Percentiles rank a stretch among this genome's conserved stretches.
Conservation (phyloP, 2,329 filamentous ascomycete genomes). For the Bipolaris oryzae region DNA sequence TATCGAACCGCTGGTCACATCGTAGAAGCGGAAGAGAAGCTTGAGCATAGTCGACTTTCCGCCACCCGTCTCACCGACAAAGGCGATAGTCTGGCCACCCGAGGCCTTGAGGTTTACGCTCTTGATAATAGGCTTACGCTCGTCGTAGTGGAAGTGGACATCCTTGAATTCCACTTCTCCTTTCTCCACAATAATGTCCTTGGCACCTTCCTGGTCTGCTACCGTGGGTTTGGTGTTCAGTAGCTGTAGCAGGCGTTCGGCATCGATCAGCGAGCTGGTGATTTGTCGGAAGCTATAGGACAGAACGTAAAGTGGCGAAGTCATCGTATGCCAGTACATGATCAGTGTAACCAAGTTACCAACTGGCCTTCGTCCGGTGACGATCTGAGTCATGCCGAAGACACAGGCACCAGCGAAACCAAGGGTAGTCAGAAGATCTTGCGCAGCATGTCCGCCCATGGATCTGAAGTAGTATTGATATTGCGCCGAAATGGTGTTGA, state of each 20-base stretch:
- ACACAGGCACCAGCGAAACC: conserved; percentile 58
- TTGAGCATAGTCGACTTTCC: conserved; percentile 69
- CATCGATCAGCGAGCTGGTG: conserved; percentile 64
- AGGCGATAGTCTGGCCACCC: conserved; percentile 62
- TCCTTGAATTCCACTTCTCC: conserved; percentile 62
- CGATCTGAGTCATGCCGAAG: conserved; percentile 61
- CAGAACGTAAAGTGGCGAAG: conserved; percentile 58
- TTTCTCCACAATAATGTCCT: conserved; percentile 52
- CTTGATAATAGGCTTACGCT: conserved; percentile 58
- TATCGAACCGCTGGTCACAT: conserved; percentile 61
- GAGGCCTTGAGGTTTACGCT: conserved; percentile 57
- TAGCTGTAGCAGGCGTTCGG: conserved; percentile 65
- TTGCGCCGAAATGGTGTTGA: conserved; percentile 45
- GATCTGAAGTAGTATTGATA: conserved; percentile 43
- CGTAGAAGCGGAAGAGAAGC: conserved; percentile 66
- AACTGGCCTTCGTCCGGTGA: conserved; percentile 56
- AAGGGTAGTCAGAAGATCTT: conserved; percentile 56
- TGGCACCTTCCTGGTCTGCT: conserved; percentile 48
- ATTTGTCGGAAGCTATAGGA: conserved; percentile 57
- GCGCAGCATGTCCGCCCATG: conserved; percentile 46
- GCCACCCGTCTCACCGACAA: conserved; percentile 67
- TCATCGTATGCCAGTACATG: conserved; percentile 64
- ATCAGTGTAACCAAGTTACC: conserved; percentile 70
- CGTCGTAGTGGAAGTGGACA: conserved; percentile 63
- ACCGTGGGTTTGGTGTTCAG: conserved; percentile 65